Conservation (phyloP, 1,139 yeast species). For the Zygoascus meyerae region DNA sequence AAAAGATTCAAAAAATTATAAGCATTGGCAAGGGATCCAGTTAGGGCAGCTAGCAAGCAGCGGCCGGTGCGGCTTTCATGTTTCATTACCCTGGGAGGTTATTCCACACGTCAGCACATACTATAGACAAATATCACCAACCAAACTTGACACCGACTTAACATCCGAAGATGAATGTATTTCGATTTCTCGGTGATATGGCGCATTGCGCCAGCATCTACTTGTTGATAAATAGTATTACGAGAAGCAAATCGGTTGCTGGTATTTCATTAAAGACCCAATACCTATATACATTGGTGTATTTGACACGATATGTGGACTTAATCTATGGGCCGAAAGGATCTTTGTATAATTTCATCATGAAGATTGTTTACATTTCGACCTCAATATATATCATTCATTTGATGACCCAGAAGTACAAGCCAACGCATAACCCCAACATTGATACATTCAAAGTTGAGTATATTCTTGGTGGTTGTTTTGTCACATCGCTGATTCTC, state of each 20-base stretch:
- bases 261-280: constrained; percentile 93
- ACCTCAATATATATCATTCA: constrained; percentile 73
- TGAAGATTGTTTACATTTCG: constrained; percentile 76
- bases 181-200: constrained; percentile 50
- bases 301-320: constrained; percentile 73
- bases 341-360: constrained; percentile 68
- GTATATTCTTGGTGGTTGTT: constrained; percentile 63
- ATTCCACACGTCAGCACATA: no score
- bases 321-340: constrained; percentile 43
- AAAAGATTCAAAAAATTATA: neutral
- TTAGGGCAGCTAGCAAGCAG: no score
- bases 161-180: constrained; percentile 6
- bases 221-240: constrained; percentile 68
- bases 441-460: constrained; percentile 75
- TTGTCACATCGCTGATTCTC: constrained; percentile 56
- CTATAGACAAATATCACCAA: no score
- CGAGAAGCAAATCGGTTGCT: constrained; percentile 56
- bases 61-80: no score
- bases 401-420: constrained; percentile 59
- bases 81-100: no score
- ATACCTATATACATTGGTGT: constrained; percentile 69
- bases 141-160: no score
- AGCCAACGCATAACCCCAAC: constrained; percentile 46
- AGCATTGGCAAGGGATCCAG: no score
- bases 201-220: constrained; percentile 79